Base-by-base conservation (phyloP, 192 early-diverging fungal genomes). In the Cetraspora pellucida region DNA sequence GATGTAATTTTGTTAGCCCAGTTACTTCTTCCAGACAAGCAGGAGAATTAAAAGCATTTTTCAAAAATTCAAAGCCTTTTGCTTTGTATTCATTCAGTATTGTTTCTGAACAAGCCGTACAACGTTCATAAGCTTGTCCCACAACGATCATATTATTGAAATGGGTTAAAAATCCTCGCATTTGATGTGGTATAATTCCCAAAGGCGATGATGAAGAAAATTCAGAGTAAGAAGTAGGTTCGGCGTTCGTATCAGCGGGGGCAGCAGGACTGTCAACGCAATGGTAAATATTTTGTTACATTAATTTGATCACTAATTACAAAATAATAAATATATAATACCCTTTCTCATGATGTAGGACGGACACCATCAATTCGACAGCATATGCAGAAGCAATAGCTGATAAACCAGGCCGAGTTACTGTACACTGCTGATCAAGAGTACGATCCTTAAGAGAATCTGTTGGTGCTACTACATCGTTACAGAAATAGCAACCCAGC, bases 401-500 rank as follows among this genome's bases (percentile, higher is more conserved):
- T 11, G 96, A 91, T n/a, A 99, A 79, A 4, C 97, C 97, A 5
- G 97, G 97, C 21, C 97, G 87, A 2, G 97, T 97, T 7, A 99
- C 97, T 0, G 97, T 99, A 80, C 97, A 99, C 87, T 97, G 95
- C 79, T 99, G 97, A 80, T 99, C 97, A 59, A 99, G 84, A 0
- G 96, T 96, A 46, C 97, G 88, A 82, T 97, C 95, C 13, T 89
- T 91, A 7, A 98, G 85, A 19, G 97, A 97, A 83, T 99, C 96
- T 0, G 90, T 87, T 2, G 97, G 96, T n/a, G 95, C 96, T 19
- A 99, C 96, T 71, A 99, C 90, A 77, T 99, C 97, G 81, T 96
- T 97, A 86, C 97, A 99, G 75, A 95, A 99, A 78, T 99, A 99
- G 77, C 97, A 99, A 11, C 97, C 97, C 17, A 99, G 86, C 0